Conservation (phyloP, 768 basidiomycete species). For the Termitomyces sp. region DNA sequence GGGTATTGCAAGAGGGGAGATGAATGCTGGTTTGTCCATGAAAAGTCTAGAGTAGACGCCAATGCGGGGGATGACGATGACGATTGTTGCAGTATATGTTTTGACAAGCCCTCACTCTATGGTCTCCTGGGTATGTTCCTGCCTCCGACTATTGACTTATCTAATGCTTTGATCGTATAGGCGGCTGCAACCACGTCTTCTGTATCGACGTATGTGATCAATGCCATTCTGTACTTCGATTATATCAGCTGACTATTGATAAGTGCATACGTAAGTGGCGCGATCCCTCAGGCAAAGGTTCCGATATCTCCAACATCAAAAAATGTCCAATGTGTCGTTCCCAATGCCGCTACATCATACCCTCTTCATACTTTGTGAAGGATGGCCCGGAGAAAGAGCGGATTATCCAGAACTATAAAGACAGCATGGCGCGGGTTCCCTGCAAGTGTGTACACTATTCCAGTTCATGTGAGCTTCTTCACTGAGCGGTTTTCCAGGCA, state of each 20-base stretch:
- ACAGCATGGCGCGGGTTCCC: conserved; percentile 63
- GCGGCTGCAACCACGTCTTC: conserved; percentile 72
- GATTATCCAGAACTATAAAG: conserved; percentile 54
- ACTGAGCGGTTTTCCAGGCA: conserved; percentile 35
- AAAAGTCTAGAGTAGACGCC: conserved; percentile 8
- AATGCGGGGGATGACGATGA: conserved; percentile 32
- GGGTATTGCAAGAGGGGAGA: conserved; percentile 70
- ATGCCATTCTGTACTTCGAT: not conserved
- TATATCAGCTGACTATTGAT: not conserved
- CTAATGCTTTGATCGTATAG: conserved; percentile 26
- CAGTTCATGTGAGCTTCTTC: not conserved
- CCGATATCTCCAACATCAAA: conserved; percentile 56
- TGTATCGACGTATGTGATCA: conserved; percentile 52
- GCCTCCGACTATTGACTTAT: no score
- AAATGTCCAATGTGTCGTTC: conserved; percentile 76
- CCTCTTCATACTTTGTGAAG: conserved; percentile 63
- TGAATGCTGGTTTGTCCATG: conserved; percentile 73
- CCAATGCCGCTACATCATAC: conserved; percentile 61
- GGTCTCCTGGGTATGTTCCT: conserved; percentile 55
- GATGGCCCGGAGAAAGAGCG: conserved; percentile 47
- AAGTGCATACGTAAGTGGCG: conserved; percentile 83
- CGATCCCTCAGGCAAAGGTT: conserved; percentile 45
- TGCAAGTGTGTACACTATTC: conserved; percentile 47
- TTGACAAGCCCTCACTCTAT: conserved; percentile 64
- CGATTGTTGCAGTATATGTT: conserved; percentile 64